Evolutionary conservation across 371 early-diverging fungal genomes (phyloP).

Genomic region (Mortierella sp.): DNA sequence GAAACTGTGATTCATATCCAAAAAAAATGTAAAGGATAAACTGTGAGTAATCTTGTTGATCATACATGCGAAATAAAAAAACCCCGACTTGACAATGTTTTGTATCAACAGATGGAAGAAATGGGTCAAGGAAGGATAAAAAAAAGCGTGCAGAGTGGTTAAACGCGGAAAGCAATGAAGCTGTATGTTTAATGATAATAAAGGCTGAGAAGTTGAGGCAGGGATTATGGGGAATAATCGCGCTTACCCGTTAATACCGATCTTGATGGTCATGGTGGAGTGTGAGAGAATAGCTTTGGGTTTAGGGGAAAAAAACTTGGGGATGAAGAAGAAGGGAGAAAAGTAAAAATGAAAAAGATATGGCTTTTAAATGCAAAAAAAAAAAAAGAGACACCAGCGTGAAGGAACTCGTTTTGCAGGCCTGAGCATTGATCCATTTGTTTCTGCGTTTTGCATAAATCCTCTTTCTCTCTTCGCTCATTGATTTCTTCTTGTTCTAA

Average conservation of each 20-base stretch:
- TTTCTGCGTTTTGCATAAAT: not conserved
- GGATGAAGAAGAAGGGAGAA: slow-evolving; percentile 2
- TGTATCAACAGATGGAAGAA: not conserved
- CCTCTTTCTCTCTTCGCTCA: not conserved
- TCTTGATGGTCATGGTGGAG: slow-evolving; percentile 68
- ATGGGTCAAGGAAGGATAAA: not conserved
- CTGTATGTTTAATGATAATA: too few relatives aligned
- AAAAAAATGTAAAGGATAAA: too few relatives aligned
- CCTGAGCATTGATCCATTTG: not conserved
- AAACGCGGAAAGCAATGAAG: not conserved
- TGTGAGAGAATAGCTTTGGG: slow-evolving; percentile 2
- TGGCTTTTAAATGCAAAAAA: not conserved
- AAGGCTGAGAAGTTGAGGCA: not conserved
- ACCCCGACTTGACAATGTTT: too few relatives aligned
- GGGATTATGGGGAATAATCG: not conserved
- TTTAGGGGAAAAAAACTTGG: not conserved
- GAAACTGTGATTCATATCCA: slow-evolving; percentile 67
- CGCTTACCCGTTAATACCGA: slow-evolving; percentile 95
- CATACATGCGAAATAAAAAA: not conserved
- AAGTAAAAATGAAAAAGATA: slow-evolving; percentile 7
- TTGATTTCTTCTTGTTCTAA: not conserved
- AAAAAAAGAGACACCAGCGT: not conserved
- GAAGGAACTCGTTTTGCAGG: not conserved
- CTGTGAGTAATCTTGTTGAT: not conserved
- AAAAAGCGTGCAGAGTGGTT: not conserved